A percentile compares a stretch with the other conserved stretches of the same genome.
Conservation (phyloP, 805 yeast genomes). For the Cyberlindnera samutprakarnensis region DNA sequence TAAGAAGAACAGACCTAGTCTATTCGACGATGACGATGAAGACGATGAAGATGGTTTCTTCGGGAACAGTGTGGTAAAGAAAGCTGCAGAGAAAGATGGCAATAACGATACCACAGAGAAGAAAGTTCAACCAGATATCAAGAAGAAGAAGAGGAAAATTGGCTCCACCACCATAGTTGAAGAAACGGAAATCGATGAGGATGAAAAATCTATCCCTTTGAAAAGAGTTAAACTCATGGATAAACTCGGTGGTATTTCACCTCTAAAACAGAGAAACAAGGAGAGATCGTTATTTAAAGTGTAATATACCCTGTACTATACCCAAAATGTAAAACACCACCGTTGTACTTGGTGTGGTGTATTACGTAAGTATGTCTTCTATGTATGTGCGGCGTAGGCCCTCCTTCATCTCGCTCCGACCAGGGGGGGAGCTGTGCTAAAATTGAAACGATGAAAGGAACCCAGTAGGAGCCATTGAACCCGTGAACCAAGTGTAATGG, state of each 20-base stretch:
- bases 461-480: no score
- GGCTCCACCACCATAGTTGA: constrained; percentile 14
- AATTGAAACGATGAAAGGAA: no score
- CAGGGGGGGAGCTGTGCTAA: no score
- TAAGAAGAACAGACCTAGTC: constrained; percentile 12
- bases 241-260: constrained; percentile 20
- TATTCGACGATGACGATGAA: constrained; percentile 23
- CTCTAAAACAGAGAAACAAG: constrained; percentile 21
- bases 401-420: no score
- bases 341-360: no score
- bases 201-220: constrained; percentile 12
- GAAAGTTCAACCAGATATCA: constrained; percentile 1
- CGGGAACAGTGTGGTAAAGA: constrained; percentile 11
- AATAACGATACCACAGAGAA: background rate
- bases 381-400: no score
- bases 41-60: constrained; percentile 23
- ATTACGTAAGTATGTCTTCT: no score
- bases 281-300: constrained; percentile 20
- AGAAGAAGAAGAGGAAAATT: constrained; percentile 17
- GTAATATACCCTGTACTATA: no score
- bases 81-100: background rate
- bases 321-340: no score
- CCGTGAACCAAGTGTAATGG: no score
- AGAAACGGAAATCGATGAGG: constrained; percentile 14
- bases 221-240: constrained; percentile 21